Percentiles rank a stretch among this genome's conserved stretches.
phyloP scores from a whole-genome alignment of 805 yeast genomes.

The Nakazawaea peltata region DNA sequence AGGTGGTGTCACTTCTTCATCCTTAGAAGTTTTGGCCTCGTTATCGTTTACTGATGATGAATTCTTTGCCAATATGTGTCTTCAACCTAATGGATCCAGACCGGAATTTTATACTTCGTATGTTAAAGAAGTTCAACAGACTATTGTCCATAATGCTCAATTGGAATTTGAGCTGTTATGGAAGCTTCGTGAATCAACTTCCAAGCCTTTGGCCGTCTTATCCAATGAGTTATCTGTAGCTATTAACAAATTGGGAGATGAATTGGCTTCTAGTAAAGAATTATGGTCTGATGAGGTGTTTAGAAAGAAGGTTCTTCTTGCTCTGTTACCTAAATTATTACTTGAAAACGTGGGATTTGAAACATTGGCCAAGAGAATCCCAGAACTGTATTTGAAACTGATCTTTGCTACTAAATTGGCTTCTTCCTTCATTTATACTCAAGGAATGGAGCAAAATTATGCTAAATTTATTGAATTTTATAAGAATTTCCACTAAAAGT shows the following conservation, averaged over 20 bases:
- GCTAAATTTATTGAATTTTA: constrained; percentile 62
- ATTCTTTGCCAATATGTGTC: constrained; percentile 75
- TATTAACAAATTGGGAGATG: constrained; percentile 80
- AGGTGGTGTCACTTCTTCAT: constrained; percentile 98
- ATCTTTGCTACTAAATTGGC: constrained; percentile 83
- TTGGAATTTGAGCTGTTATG: constrained; percentile 84
- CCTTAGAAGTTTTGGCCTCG: constrained; percentile 91
- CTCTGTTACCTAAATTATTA: constrained; percentile 72
- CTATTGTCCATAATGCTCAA: constrained; percentile 70
- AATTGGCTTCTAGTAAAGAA: constrained; percentile 71
- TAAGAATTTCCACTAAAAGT: constrained; percentile 6
- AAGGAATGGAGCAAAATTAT: constrained; percentile 77
- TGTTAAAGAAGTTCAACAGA: constrained; percentile 74
- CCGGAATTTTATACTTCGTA: constrained; percentile 79
- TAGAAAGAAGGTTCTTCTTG: constrained; percentile 67
- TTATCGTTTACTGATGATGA: constrained; percentile 81
- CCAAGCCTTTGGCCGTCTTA: constrained; percentile 54
- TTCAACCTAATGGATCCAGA: constrained; percentile 37
- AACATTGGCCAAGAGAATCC: constrained; percentile 66
- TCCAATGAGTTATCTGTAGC: constrained; percentile 81
- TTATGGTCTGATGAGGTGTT: constrained; percentile 79
- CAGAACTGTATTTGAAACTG: constrained; percentile 80
- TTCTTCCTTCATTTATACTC: constrained; percentile 73
- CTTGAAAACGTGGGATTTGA: constrained; percentile 59
- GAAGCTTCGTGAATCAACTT: constrained; percentile 60